Evolutionary conservation across 1,284 basidiomycete species (phyloP), one percentile per base, ranked within the genome.

Genomic region (Apiotrichum laibachii): DNA sequence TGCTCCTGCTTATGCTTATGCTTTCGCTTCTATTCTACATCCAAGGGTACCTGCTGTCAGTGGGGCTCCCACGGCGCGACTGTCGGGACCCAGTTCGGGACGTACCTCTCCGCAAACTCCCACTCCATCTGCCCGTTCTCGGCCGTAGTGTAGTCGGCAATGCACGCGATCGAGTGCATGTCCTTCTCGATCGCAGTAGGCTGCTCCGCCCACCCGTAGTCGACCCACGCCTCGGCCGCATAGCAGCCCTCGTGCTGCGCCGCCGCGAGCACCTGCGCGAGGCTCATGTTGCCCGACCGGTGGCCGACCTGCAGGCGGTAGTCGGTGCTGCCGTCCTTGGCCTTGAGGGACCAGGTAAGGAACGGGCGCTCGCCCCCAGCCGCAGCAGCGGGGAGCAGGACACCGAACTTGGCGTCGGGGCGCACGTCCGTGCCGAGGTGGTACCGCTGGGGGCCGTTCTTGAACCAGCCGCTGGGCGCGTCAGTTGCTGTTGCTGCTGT

Each of bases 41-140:
- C 53, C 53, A 61, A 18, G 56, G 47, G 26, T 57, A 61, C 49
- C 60, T 61, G 45, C 3, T 19, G 49, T 61, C 55, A 61, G 59
- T 33, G 2, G 1, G 2, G 12, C 6, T 33, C 9, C 26, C 19
- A 16, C 9, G 15, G 13, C 26, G 26, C 7, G 26, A 7, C 26
- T 31, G 4, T 31, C 26, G 4, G 7, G 26, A 31, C 3, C n/a
- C 3, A 2, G 37, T n/a, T 8, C 5, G 8, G 10, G 16, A 50
- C 59, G 35, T 34, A 63, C 61, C 54, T 52, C 42, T 63, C 57
- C 9, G 40, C 26, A 19, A 40, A 57, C 55, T 55, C 52, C 61
- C 61, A 63, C 35, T 63, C 61, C 18, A 60, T 40, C 19, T 56
- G 31, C 2, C 42, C 42, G 12, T 54, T 16, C 10, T 55, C 57